Conservation (phyloP, 2,329 filamentous ascomycete species). For the Aspergillus costaricaensis region DNA sequence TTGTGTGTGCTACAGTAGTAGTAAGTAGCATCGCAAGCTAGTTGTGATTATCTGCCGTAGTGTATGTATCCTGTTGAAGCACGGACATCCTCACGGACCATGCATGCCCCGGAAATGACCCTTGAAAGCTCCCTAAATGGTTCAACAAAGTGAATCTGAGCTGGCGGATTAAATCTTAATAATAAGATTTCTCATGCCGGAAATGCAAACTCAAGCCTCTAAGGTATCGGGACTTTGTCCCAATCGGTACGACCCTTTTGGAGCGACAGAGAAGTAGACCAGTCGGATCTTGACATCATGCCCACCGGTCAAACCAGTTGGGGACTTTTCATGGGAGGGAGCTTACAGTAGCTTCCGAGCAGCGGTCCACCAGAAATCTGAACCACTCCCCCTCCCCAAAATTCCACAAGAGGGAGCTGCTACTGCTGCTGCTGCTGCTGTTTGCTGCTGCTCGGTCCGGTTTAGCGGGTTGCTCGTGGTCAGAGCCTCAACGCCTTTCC, state of each 20-base stretch:
- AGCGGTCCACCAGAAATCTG: neutral
- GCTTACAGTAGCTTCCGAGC: neutral
- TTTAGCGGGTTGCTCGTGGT: constrained; percentile 17
- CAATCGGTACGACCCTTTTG: neutral
- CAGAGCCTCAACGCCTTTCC: constrained; percentile 22
- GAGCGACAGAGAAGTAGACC: neutral
- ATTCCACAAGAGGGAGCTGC: neutral
- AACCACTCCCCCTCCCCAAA: neutral
- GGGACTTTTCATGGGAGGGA: neutral
- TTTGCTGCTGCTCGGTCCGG: constrained; percentile 11
- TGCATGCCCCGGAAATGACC: constrained; percentile 8
- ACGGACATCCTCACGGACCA: constrained; percentile 20
- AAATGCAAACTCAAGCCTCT: neutral
- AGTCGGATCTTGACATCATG: constrained; percentile 8
- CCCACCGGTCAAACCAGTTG: neutral
- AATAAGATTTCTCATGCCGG: neutral
- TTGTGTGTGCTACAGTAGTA: too few relatives aligned
- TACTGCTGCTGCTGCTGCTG: neutral
- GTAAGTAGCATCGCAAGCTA: neutral
- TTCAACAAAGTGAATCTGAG: neutral
- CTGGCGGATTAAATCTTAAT: constrained; percentile 1
- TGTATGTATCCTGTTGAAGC: constrained; percentile 10
- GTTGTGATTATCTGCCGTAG: neutral
- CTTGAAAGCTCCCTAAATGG: neutral
- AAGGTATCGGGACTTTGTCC: neutral